Evolutionary conservation across 805 yeast species (phyloP).

Genomic region (Ogataea trehaloabstinens): DNA sequence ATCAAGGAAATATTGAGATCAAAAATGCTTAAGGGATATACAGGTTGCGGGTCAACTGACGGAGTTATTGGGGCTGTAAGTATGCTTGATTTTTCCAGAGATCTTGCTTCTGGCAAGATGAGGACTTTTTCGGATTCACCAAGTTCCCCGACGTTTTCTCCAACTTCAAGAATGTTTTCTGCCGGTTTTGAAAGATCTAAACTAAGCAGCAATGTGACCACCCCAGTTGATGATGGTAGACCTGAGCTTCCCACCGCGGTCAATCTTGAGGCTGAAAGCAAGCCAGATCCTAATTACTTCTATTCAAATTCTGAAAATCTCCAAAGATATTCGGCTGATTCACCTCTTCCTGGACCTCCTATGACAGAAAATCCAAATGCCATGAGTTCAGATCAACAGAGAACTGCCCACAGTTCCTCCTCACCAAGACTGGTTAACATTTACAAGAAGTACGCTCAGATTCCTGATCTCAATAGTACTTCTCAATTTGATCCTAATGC

Average conservation of each 20-base stretch:
- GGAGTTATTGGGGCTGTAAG: constrained; percentile 59
- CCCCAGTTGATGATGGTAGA: neutral
- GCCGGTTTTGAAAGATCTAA: constrained; percentile 9
- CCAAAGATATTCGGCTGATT: neutral
- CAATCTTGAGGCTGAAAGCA: neutral
- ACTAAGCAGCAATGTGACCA: constrained; percentile 6
- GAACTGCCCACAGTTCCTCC: constrained; percentile 5
- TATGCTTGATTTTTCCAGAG: constrained; percentile 22
- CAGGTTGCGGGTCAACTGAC: constrained; percentile 72
- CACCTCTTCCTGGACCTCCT: neutral
- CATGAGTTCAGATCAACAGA: neutral
- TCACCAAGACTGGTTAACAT: constrained; percentile 32
- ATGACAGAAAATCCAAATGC: neutral
- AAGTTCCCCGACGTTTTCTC: constrained; percentile 35
- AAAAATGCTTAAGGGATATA: constrained; percentile 59
- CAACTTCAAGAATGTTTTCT: constrained; percentile 27
- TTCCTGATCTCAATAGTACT: constrained; percentile 16
- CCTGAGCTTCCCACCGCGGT: neutral
- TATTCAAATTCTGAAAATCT: neutral
- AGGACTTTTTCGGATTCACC: constrained; percentile 32
- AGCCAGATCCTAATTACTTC: neutral
- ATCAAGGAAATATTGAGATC: constrained; percentile 54
- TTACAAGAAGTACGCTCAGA: constrained; percentile 33
- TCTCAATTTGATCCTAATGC: constrained; percentile 7
- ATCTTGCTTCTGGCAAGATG: constrained; percentile 24